Evolutionary conservation across 345 rosid species (phyloP).

Genomic region (Boechera stricta): DNA sequence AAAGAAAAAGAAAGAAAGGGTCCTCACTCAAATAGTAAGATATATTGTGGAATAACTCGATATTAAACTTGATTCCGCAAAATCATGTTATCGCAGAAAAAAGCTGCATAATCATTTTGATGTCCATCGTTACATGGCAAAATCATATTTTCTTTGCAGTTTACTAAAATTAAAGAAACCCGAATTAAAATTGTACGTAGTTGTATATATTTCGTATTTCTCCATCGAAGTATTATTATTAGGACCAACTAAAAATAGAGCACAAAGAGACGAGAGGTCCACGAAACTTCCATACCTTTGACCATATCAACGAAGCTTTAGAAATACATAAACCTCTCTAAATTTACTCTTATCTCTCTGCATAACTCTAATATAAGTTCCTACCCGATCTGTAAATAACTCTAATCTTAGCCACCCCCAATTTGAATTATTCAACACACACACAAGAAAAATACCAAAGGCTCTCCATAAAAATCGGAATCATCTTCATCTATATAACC

Average conservation of each 20-base stretch:
- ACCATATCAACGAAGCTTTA: not conserved
- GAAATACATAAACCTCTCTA: constrained; percentile 11
- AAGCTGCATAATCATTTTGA: not conserved
- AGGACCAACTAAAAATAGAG: constrained; percentile 13
- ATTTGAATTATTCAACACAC: constrained; percentile 16
- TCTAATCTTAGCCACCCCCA: constrained; percentile 29
- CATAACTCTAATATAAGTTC: constrained; percentile 13
- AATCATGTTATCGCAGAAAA: not conserved
- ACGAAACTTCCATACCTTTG: constrained; percentile 21
- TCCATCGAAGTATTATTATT: not conserved
- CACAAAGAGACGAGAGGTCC: constrained; percentile 24
- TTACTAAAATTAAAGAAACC: not conserved
- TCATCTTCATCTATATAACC: constrained; percentile 36
- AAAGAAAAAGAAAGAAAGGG: not conserved
- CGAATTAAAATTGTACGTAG: not conserved
- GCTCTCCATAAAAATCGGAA: constrained; percentile 29
- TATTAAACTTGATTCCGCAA: no score
- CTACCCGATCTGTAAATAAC: constrained; percentile 22
- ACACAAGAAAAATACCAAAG: constrained; percentile 1
- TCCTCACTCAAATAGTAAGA: not conserved
- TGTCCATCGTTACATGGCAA: not conserved
- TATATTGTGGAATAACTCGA: no score
- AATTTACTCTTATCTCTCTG: not conserved
- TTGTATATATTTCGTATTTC: not conserved
- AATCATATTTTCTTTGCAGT: not conserved